These are phyloP conservation scores for Oryza officinalis DNA, from an alignment of 176 grass and related monocot genomes.

Conservation along the genomic window DNA sequence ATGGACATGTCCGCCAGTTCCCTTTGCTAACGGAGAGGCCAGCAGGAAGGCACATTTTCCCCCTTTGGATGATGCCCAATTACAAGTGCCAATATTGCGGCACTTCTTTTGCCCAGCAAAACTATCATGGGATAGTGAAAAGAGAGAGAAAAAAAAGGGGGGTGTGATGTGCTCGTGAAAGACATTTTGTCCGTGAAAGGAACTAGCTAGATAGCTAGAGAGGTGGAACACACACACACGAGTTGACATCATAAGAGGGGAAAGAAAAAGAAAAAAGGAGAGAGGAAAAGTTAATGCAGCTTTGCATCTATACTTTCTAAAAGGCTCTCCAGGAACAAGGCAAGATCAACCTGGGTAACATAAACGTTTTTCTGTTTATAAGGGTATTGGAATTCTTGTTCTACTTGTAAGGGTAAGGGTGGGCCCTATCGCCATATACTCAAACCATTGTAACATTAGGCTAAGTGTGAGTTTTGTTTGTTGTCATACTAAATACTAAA, in stretches of 20 bases:
- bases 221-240: constrained; percentile 11
- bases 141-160: neutral
- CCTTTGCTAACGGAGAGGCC: neutral
- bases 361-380: neutral
- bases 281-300: constrained; percentile 1
- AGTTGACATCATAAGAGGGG: constrained; percentile 36
- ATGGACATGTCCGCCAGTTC: neutral
- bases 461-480: neutral
- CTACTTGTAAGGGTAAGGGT: constrained; percentile 5
- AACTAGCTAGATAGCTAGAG: neutral
- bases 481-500: neutral
- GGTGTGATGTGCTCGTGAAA: constrained; percentile 32
- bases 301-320: constrained; percentile 43
- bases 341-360: constrained; percentile 38
- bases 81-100: constrained; percentile 43
- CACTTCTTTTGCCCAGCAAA: constrained; percentile 28
- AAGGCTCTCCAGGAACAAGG: neutral
- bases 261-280: neutral
- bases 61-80: constrained; percentile 30
- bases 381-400: neutral
- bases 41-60: neutral
- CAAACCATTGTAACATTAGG: neutral
- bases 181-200: constrained; percentile 44
- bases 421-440: neutral
- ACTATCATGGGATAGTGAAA: constrained; percentile 38